Evolutionary conservation across 73 alveolate genomes (phyloP).

Genomic region (Loxodes magnus): DNA sequence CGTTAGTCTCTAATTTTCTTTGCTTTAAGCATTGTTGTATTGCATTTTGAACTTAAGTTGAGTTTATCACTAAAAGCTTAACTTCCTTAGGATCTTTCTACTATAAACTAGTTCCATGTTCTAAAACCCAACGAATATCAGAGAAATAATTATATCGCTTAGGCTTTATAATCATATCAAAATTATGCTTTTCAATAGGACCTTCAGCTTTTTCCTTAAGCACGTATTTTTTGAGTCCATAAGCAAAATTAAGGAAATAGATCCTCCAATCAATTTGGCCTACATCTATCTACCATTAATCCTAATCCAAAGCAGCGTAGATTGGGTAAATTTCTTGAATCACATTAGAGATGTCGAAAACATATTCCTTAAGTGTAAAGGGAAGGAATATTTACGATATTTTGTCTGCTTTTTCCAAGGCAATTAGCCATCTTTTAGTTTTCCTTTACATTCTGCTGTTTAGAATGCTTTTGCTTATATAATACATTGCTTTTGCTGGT

Average conservation of each 20-base stretch:
- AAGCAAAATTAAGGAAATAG: slow-evolving; percentile 41
- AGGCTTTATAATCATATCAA: slow-evolving; percentile 20
- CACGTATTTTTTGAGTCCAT: slow-evolving; percentile 65
- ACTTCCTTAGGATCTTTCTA: slow-evolving; percentile 35
- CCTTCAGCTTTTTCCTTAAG: slow-evolving; percentile 58
- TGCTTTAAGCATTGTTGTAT: slow-evolving; percentile 29
- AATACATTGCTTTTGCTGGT: slow-evolving; percentile 43
- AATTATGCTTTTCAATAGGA: slow-evolving; percentile 42
- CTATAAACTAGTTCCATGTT: slow-evolving; percentile 26
- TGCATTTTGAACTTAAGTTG: slow-evolving; percentile 43
- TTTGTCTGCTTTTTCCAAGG: slow-evolving; percentile 41
- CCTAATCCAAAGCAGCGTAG: slow-evolving; percentile 20
- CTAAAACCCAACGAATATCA: slow-evolving; percentile 49
- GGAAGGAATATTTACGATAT: slow-evolving; percentile 35
- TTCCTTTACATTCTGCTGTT: slow-evolving; percentile 31
- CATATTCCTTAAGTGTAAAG: slow-evolving; percentile 57
- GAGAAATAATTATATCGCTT: slow-evolving; percentile 29
- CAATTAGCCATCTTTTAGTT: slow-evolving; percentile 32
- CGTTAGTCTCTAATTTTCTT: no score
- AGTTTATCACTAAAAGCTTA: slow-evolving; percentile 20
- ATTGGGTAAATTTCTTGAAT: no score
- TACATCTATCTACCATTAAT: slow-evolving; percentile 39
- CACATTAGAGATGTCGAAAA: no score
- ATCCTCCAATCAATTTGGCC: slow-evolving; percentile 53
- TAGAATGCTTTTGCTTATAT: no score